Evolutionary conservation across 352 stramenopile genomes (phyloP).

Genomic region (Lagenidium giganteum): DNA sequence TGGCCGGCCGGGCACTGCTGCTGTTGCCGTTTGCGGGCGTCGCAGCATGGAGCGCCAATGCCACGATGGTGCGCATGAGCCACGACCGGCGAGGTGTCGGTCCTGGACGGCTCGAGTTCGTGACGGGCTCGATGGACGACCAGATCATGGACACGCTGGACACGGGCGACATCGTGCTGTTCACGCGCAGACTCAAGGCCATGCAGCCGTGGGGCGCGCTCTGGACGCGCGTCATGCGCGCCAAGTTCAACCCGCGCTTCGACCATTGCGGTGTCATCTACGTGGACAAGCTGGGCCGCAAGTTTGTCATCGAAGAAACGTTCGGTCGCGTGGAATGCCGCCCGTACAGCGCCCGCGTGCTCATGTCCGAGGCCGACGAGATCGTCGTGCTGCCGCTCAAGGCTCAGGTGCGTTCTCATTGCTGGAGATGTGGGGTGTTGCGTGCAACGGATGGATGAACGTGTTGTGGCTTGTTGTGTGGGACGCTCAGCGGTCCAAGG

Average conservation of each 20-base stretch:
- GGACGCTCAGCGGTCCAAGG: constrained; percentile 50
- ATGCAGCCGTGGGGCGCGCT: constrained; percentile 71
- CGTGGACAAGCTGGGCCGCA: constrained; percentile 73
- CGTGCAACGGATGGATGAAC: too few relatives aligned
- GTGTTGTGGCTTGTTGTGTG: too few relatives aligned
- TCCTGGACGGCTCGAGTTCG: constrained; percentile 46
- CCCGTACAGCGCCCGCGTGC: constrained; percentile 67
- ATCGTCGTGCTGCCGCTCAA: constrained; percentile 78
- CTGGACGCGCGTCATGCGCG: constrained; percentile 52
- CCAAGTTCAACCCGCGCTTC: constrained; percentile 57
- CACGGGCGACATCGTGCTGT: constrained; percentile 78
- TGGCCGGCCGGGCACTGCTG: constrained; percentile 34
- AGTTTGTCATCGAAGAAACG: constrained; percentile 84
- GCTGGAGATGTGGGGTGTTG: too few relatives aligned
- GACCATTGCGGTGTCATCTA: constrained; percentile 81
- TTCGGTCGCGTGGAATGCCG: constrained; percentile 71
- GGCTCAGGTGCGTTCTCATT: constrained; percentile 20
- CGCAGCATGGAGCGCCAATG: constrained; percentile 69
- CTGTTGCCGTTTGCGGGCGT: constrained; percentile 56
- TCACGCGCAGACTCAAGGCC: constrained; percentile 63
- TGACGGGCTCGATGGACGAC: constrained; percentile 81
- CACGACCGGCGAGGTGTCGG: constrained; percentile 28
- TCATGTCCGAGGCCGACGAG: constrained; percentile 65
- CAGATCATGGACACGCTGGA: constrained; percentile 84
- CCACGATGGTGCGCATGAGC: constrained; percentile 39